Evolutionary conservation across 495 filamentous ascomycete species (phyloP).

Genomic region (Trichoderma virens): DNA sequence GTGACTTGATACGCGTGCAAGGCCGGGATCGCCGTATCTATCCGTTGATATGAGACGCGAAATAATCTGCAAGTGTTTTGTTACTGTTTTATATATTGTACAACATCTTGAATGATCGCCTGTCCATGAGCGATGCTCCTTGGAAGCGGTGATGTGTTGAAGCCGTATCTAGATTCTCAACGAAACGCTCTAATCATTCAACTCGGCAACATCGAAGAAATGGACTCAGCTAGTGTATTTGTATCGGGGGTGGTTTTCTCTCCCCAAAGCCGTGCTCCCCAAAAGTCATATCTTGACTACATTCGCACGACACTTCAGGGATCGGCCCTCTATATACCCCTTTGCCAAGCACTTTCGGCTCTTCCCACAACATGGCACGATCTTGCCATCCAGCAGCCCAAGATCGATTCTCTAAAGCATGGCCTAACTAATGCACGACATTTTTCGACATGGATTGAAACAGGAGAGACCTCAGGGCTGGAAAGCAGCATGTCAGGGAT

Average conservation of each 20-base stretch:
- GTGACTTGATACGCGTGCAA: background rate
- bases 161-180: too few species aligned
- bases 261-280: background rate
- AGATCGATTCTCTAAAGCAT: background rate
- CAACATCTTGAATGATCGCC: too few species aligned
- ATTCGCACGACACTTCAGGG: background rate
- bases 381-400: background rate
- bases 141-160: too few species aligned
- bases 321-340: background rate
- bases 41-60: too few species aligned
- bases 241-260: background rate
- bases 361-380: background rate
- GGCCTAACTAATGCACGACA: background rate
- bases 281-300: background rate
- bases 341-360: background rate
- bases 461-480: background rate
- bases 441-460: background rate
- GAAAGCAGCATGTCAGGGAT: conserved; percentile 4
- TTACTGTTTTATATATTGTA: too few species aligned
- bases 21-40: background rate
- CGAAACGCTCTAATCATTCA: too few species aligned
- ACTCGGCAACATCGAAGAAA: background rate
- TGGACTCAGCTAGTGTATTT: background rate
- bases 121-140: too few species aligned
- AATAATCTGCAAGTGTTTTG: too few species aligned